Conservation (phyloP, 2,329 filamentous ascomycete species). For the Blumeriella jaapii region DNA sequence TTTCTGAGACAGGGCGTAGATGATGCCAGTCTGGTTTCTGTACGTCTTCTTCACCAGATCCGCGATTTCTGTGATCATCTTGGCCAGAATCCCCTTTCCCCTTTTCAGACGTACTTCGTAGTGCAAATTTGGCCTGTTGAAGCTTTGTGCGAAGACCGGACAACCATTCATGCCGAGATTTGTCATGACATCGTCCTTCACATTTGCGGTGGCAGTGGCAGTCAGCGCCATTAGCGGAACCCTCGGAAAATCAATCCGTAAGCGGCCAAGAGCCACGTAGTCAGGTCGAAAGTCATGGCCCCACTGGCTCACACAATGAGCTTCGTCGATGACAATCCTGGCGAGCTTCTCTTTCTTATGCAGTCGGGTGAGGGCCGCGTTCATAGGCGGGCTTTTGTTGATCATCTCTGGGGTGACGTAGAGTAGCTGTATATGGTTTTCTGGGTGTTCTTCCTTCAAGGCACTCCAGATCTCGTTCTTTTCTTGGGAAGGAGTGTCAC, state of each 20-base stretch:
- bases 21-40: constrained; percentile 65
- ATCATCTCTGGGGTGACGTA: constrained; percentile 98
- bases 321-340: constrained; percentile 91
- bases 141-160: constrained; percentile 78
- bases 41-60: constrained; percentile 61
- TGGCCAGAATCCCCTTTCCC: constrained; percentile 44
- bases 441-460: constrained; percentile 48
- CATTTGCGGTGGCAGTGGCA: constrained; percentile 86
- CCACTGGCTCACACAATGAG: constrained; percentile 99
- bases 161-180: constrained; percentile 75
- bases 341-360: constrained; percentile 64
- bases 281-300: constrained; percentile 96
- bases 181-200: constrained; percentile 82
- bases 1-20: constrained; percentile 83
- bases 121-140: constrained; percentile 89
- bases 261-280: constrained; percentile 73
- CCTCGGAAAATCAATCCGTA: constrained; percentile 59
- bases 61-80: constrained; percentile 40
- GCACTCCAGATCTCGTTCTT: constrained; percentile 58
- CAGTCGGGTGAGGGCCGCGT: constrained; percentile 53
- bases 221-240: constrained; percentile 93
- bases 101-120: constrained; percentile 74
- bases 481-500: constrained; percentile 54
- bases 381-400: constrained; percentile 63
- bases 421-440: constrained; percentile 71